Evolutionary conservation across 208 protist species (phyloP), one percentile per base, ranked within the genome.

Genomic region (Leishmania martiniquensis): DNA sequence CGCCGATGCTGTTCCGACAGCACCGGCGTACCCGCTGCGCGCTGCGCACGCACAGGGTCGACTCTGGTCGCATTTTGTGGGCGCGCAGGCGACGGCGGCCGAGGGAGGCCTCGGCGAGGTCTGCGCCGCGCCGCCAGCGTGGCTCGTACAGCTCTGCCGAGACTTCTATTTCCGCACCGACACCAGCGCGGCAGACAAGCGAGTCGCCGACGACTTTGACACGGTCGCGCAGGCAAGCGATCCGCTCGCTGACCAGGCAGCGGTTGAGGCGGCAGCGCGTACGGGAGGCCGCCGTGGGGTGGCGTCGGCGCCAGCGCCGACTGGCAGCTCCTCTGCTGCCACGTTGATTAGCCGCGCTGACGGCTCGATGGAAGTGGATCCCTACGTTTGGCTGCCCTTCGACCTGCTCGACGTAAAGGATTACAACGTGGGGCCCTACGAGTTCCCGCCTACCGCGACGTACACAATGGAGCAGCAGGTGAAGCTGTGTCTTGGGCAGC

Each of bases 311-410:
- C 34, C 42, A n/a, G 1, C 22, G 1, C 29, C 1, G 20, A 52
- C 34, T 1, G 49, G 69, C 37, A 20, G 5, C 25, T n/a, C 22
- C 10, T 49, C 63, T 49, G 2, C 63, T 20, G 39, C 15, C 32
- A 54, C 68, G n/a, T 4, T 47, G 4, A 42, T 70, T 45, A 62
- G 54, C 20, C 80, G 74, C 12, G 85, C 77, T 17, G 72, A 47
- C 2, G 76, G 62, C 34, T 12, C 52, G 4, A 32, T 71, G 60
- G 81, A 72, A 22, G 84, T 81, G 60, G 81, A 88, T 68, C 94
- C 92, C 32, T 97, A 94, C 76, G 60, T 89, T 7, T 97, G 89
- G 87, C 78, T 97, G 42, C 89, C 90, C 4, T 97, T 97, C 74
- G 81, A 96, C n/a, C 69, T 97, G 22, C 88, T 91, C 9, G 92